These are phyloP conservation scores for Batkoa obscura DNA, from an alignment of 371 early-diverging fungal species.

Conservation along the genomic window DNA sequence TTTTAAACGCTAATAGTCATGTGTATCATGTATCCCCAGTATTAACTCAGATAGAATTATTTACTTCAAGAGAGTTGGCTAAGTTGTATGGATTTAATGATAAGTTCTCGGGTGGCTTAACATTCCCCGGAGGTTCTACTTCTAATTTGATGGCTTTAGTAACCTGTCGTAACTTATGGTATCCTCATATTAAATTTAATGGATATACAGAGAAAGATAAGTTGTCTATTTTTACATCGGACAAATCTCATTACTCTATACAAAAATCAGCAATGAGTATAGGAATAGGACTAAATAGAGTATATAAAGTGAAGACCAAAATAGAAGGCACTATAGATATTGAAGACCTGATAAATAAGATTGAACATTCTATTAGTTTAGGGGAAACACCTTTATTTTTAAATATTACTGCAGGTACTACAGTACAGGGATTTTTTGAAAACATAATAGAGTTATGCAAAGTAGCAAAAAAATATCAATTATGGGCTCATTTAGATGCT, in stretches of 20 bases:
- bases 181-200: slow-evolving; percentile 34
- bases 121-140: slow-evolving; percentile 64
- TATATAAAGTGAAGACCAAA: slow-evolving; percentile 46
- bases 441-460: slow-evolving; percentile 33
- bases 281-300: slow-evolving; percentile 50
- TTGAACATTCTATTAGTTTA: slow-evolving; percentile 18
- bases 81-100: slow-evolving; percentile 28
- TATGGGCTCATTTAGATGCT: slow-evolving; percentile 76
- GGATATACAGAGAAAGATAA: too few relatives aligned
- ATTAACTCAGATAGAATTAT: slow-evolving; percentile 49
- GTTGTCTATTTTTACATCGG: slow-evolving; percentile 51
- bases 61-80: slow-evolving; percentile 33
- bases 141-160: slow-evolving; percentile 65
- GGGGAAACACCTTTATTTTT: slow-evolving; percentile 56
- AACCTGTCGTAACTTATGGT: slow-evolving; percentile 48
- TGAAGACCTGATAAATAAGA: slow-evolving; percentile 23
- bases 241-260: slow-evolving; percentile 59
- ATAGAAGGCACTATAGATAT: slow-evolving; percentile 40
- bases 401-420: slow-evolving; percentile 73
- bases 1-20: slow-evolving; percentile 64
- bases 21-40: slow-evolving; percentile 64
- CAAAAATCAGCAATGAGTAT: slow-evolving; percentile 51
- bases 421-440: slow-evolving; percentile 72
- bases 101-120: slow-evolving; percentile 36
- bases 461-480: slow-evolving; percentile 34